Evolutionary conservation across 768 basidiomycete species (phyloP).

Genomic region (Amanita pallidorosea): DNA sequence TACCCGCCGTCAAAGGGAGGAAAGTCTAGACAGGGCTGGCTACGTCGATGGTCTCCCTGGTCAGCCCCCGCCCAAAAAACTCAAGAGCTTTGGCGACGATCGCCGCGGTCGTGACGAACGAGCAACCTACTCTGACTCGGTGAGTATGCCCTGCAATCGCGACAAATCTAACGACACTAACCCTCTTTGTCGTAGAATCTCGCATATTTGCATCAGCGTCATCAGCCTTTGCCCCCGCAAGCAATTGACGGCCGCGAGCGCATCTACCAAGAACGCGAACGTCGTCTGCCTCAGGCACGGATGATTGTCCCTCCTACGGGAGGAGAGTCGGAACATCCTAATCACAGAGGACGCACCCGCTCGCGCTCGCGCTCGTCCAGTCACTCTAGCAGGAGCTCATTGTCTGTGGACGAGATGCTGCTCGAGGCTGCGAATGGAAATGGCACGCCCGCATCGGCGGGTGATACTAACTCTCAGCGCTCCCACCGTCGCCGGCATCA

Average conservation of each 20-base stretch:
- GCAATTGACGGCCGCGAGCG: conserved; percentile 5
- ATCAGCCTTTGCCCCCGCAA: conserved; percentile 5
- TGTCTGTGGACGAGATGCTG: conserved; percentile 36
- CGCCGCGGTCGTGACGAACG: conserved; percentile 17
- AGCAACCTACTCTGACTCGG: conserved; percentile 19
- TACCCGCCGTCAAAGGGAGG: conserved; percentile 32
- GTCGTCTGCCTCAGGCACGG: conserved; percentile 3
- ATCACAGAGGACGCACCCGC: conserved; percentile 8
- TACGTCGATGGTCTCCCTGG: conserved; percentile 15
- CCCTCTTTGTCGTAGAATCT: conserved; percentile 1
- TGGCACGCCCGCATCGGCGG: background rate
- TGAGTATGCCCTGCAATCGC: conserved; percentile 10
- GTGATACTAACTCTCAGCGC: conserved; percentile 2
- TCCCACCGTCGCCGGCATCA: conserved; percentile 3
- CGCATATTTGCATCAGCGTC: conserved; percentile 6
- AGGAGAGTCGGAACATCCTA: conserved; percentile 5
- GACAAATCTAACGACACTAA: background rate
- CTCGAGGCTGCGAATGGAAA: conserved; percentile 16
- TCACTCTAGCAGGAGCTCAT: conserved; percentile 23
- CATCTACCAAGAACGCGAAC: conserved; percentile 3
- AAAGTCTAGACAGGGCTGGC: conserved; percentile 25
- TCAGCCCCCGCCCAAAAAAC: conserved; percentile 41
- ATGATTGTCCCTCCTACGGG: conserved; percentile 7
- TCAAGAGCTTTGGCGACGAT: conserved; percentile 26
- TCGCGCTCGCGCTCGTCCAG: conserved; percentile 21